Conservation (phyloP, 2,329 filamentous ascomycete species). For the Macrophomina pseudophaseolina region DNA sequence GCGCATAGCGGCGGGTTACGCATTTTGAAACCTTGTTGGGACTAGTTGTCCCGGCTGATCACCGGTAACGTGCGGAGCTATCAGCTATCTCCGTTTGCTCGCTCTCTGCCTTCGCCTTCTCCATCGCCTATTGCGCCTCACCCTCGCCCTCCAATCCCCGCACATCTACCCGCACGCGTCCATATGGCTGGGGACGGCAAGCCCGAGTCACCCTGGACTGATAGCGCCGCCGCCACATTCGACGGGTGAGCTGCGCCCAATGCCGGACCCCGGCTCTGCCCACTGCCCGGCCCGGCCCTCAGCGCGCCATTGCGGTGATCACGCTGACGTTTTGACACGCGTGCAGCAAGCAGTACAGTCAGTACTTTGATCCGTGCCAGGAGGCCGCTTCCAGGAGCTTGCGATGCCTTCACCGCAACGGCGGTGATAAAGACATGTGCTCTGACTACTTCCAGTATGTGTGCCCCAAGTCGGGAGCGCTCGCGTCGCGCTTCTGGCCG, state of each 20-base stretch:
- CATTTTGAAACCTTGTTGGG: not conserved
- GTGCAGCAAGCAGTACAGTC: slow-evolving; percentile 79
- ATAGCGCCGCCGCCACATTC: slow-evolving; percentile 45
- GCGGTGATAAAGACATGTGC: slow-evolving; percentile 86
- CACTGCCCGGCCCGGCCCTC: slow-evolving; percentile 22
- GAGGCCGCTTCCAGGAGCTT: slow-evolving; percentile 86
- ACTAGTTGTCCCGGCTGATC: not conserved
- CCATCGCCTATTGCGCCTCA: not conserved
- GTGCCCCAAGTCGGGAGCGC: slow-evolving; percentile 12
- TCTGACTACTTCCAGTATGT: slow-evolving; percentile 92
- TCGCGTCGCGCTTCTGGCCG: not conserved
- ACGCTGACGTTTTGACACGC: slow-evolving; percentile 16
- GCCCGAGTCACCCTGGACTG: slow-evolving; percentile 36
- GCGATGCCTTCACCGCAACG: slow-evolving; percentile 86
- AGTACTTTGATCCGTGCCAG: slow-evolving; percentile 95
- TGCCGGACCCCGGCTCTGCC: slow-evolving; percentile 1
- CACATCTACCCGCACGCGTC: slow-evolving; percentile 14
- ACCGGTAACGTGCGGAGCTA: not conserved
- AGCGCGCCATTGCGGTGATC: not conserved
- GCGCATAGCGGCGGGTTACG: not conserved
- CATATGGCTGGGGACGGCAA: slow-evolving; percentile 30
- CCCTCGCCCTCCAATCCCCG: slow-evolving; percentile 14
- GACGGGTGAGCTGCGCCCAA: slow-evolving; percentile 40
- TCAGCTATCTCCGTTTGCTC: not conserved
- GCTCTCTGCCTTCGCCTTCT: not conserved